Base-by-base conservation (phyloP, 176 grass and related monocot genomes). In the Tuctoria greenei region DNA sequence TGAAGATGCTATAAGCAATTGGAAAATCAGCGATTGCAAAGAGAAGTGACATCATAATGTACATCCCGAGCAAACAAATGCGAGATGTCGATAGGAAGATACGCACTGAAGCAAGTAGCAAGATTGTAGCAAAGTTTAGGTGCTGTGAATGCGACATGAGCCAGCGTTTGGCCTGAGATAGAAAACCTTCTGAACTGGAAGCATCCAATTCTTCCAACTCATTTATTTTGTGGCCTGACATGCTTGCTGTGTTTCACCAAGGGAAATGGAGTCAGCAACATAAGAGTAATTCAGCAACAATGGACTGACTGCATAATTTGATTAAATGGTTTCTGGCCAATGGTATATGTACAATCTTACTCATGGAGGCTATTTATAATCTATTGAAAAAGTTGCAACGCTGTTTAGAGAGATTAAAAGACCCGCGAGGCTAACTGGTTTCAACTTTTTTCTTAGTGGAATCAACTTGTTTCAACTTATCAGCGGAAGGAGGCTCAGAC, bases 31-130 rank as follows among this genome's bases (percentile, higher is more conserved):
- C 23, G 74, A 55, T 31, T 62, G 3, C 17, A 54, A 44, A 56
- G 42, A 55, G 63, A 66, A 66, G 1, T 34, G 63, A 25, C 39
- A 58, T 65, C 64, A 24, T 31, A 39, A 73, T 81, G 55, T 51
- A 66, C 47, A n/a, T 26, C 11, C 42, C 2, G 8, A 42, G 66
- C 26, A 67, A 83, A 57, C 6, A 73, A 31, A 74, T 46, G 28
- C 64, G 52, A 74, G 38, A 69, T 79, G n/a, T 54, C 1, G 23
- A 75, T 21, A 60, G 62, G 45, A 91, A 70, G 25, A 72, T 16
- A 88, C 31, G 3, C 73, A 99, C 95, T 74, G 95, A 99, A 90
- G 92, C 91, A 82, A 99, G 95, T 66, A 94, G 36, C 79, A 99
- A 84, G 74, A 99, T 92, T 71, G 78, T 79, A 25, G 80, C 71